Evolutionary conservation across 768 basidiomycete species (phyloP), one percentile per base, ranked within the genome.

Genomic region (Suillus discolor): DNA sequence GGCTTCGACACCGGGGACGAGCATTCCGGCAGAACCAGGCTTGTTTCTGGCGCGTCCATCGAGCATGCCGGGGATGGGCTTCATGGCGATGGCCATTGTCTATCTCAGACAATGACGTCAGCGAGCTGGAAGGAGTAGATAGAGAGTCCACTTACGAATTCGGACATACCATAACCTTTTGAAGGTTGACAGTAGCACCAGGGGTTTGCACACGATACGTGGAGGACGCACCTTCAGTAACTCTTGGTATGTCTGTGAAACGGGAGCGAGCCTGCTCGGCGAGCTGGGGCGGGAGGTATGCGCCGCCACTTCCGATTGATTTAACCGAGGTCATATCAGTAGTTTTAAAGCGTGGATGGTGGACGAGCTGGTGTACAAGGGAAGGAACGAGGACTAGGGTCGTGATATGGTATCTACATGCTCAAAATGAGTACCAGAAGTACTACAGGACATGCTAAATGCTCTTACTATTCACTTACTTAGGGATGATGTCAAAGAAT

Each of bases 131-230:
- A 61, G 36, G 23, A 53, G 57, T 39, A 55, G 54, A 31, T 25
- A 45, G n/a, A 18, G 31, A 38, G 53, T 34, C 34, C 2, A 78
- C 87, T 66, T 67, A 87, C 87, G 36, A 72, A 71, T 79, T 89
- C 87, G 0, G 87, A 87, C 80, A 88, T 82, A 16, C 89, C 89
- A 66, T 87, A 90, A 0, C 87, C 88, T 87, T 38, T 38, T 38
- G 11, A 38, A 23, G 31, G 4, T 31, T 31, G 31, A 31, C 31
- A 38, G 45, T 39, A 67, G 16, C 49, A 25, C 34, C 28, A 36
- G 7, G 13, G 18, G 11, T 18, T n/a, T 7, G 9, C 31, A 7
- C 9, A 62, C 13, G 13, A 60, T 6, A 31, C 5, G 15, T 23
- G 16, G 25, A 31, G 34, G 47, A 65, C 75, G 51, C 42, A 86